Conservation (phyloP, 2,329 filamentous ascomycete genomes). For the Penicillium crustosum region DNA sequence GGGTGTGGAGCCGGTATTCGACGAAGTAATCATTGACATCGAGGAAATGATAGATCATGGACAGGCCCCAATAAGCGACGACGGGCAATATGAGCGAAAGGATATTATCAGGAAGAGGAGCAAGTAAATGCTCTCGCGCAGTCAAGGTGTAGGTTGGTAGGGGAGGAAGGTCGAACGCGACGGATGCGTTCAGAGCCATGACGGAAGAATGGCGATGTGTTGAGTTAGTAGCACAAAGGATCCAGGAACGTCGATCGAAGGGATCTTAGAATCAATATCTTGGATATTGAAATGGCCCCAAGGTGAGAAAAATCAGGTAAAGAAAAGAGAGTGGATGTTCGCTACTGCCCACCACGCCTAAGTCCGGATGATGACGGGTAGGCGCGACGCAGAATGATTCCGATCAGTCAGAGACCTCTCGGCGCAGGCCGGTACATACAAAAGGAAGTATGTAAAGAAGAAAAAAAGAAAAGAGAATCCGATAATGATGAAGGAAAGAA, state of each 20-base stretch:
- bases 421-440: background rate
- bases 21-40: conserved; percentile 84
- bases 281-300: background rate
- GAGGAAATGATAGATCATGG: conserved; percentile 81
- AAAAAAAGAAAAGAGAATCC: background rate
- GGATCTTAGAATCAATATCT: background rate
- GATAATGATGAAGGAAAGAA: conserved; percentile 7
- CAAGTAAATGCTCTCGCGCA: conserved; percentile 68
- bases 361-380: conserved; percentile 12
- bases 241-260: background rate
- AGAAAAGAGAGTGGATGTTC: conserved; percentile 5
- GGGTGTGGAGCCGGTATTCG: conserved; percentile 91
- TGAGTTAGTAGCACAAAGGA: background rate
- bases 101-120: conserved; percentile 78
- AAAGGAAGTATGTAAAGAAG: background rate
- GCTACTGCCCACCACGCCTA: conserved; percentile 7
- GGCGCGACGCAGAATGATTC: conserved; percentile 1
- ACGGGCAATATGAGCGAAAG: conserved; percentile 75
- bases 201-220: conserved; percentile 7
- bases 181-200: conserved; percentile 40
- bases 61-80: conserved; percentile 83
- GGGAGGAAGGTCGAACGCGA: conserved; percentile 66
- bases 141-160: conserved; percentile 77
- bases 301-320: background rate
- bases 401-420: background rate